Evolutionary conservation across 352 stramenopile species (phyloP), one percentile per base, ranked within the genome.

Genomic region (Aphanomyces invadans): DNA sequence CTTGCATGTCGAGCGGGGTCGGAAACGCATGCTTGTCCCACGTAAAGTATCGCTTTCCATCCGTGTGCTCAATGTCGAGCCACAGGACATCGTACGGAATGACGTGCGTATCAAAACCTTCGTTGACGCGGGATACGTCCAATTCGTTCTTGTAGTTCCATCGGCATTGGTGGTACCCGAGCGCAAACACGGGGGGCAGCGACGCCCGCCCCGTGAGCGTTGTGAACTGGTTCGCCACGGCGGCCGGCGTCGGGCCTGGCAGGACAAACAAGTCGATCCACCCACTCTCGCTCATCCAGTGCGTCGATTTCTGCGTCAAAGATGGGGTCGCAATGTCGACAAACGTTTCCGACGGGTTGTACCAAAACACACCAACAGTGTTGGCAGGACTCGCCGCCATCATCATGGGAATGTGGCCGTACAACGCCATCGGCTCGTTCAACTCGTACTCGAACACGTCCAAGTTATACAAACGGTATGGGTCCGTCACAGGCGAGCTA

Each of bases 371-470:
- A 48, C 95, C 96, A 17, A 92, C 87, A 0, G 95, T 98, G 49
- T 76, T 85, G 23, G 76, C 51, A 32, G 82, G 78, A 60, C 76
- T 85, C 1, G 82, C 78, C 25, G 81, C 81, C 38, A 92, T 78
- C 0, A 92, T 70, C 70, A 92, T 68, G 1, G 83, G 80, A 55
- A 89, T 92, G 23, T 80, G 75, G 21, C 97, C 97, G 78, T 99
- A 99, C 33, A 99, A 77, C 45, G 97, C 93, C 93, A 99, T 99
- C n/a, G 96, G 92, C 31, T 97, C 89, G 73, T 99, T 92, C 65
- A 99, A 80, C 65, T 99, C 96, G 77, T 99, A 99, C 80, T 99
- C 97, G 73, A 99, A 99, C 21, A 99, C 97, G 72, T 99, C 97
- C 33, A 99, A 81, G 70, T 98, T 99, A 80, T 99, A 99, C 54